Evolutionary conservation across 1,284 basidiomycete species (phyloP).

Genomic region (Cryptococcus deneoformans): DNA sequence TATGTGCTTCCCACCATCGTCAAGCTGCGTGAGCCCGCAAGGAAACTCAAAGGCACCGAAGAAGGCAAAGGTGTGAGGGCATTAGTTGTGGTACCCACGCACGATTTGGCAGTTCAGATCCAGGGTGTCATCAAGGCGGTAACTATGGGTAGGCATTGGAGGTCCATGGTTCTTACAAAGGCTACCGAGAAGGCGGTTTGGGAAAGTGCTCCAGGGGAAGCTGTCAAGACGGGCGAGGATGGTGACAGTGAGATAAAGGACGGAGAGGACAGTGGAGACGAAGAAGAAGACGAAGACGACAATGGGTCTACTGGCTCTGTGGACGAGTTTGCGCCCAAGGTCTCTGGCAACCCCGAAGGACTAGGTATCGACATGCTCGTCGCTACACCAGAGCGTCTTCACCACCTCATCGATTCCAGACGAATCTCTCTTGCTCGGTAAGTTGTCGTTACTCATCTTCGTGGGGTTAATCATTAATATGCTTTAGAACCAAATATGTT

Average conservation of each 20-base stretch:
- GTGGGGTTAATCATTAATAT: neutral
- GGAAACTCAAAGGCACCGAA: slow-evolving; percentile 33
- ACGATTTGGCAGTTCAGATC: slow-evolving; percentile 96
- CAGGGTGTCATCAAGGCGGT: slow-evolving; percentile 67
- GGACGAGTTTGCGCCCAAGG: slow-evolving; percentile 20
- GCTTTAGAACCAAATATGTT: slow-evolving; percentile 69
- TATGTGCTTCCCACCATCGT: slow-evolving; percentile 81
- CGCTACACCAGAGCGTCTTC: slow-evolving; percentile 48
- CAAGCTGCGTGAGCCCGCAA: slow-evolving; percentile 61
- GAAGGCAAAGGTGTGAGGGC: slow-evolving; percentile 66
- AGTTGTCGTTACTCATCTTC: slow-evolving; percentile 28
- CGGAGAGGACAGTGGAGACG: slow-evolving; percentile 15
- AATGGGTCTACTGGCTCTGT: slow-evolving; percentile 20
- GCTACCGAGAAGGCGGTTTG: slow-evolving; percentile 56
- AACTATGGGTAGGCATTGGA: slow-evolving; percentile 78
- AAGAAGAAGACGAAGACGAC: slow-evolving; percentile 16
- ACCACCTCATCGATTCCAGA: slow-evolving; percentile 62
- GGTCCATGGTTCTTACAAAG: slow-evolving; percentile 76
- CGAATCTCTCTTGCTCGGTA: slow-evolving; percentile 69
- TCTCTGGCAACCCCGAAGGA: slow-evolving; percentile 2
- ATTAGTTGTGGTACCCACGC: slow-evolving; percentile 84
- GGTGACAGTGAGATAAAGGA: slow-evolving; percentile 15
- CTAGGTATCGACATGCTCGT: slow-evolving; percentile 48
- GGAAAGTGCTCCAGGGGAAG: slow-evolving; percentile 34
- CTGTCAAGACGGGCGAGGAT: slow-evolving; percentile 4